Evolutionary conservation across 768 basidiomycete genomes (phyloP), one percentile per base, ranked within the genome.

Genomic region (Chlorophyllum brunneum): DNA sequence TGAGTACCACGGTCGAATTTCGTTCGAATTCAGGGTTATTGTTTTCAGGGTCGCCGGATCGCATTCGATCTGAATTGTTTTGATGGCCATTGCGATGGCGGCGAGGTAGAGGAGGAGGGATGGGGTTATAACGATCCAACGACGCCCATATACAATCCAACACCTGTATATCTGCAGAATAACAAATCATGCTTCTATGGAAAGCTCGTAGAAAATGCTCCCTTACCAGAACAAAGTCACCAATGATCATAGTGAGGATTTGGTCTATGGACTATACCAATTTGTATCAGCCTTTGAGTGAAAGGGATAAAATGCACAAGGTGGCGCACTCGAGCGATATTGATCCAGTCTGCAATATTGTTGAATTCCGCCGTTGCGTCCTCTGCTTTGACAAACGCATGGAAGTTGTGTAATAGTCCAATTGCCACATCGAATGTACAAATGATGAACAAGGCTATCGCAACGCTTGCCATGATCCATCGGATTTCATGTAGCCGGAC

Each of bases 161-260:
- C 49, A 50, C 7, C 49, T 18, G 29, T 50, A 50, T 2, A 50
- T 26, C 49, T 50, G 30, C 13, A 11, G 8, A 38, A 10, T 11
- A 23, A n/a, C 22, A 10, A 5, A 2, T n/a, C 11, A n/a, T 23
- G 20, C 24, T 11, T n/a, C 4, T 9, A 20, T 5, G 36, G 2
- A 16, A 37, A 11, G 2, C 11, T 0, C 11, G 11, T 11, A 16
- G n/a, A 11, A 13, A 24, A 22, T 22, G 11, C 6, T 8, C 3
- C 4, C 50, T 1, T 36, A 51, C 50, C n/a, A 51, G 33, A 22
- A 51, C 33, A 16, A 42, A 51, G 23, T 51, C 50, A 9, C 50
- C 29, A 43, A 51, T n/a, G 10, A 42, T 23, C 31, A 42, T 43
- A 8, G 31, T 40, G 15, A 51, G 2, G n/a, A 31, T 24, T 36